Evolutionary conservation across 768 basidiomycete genomes (phyloP).

Genomic region (Boletales sp.): DNA sequence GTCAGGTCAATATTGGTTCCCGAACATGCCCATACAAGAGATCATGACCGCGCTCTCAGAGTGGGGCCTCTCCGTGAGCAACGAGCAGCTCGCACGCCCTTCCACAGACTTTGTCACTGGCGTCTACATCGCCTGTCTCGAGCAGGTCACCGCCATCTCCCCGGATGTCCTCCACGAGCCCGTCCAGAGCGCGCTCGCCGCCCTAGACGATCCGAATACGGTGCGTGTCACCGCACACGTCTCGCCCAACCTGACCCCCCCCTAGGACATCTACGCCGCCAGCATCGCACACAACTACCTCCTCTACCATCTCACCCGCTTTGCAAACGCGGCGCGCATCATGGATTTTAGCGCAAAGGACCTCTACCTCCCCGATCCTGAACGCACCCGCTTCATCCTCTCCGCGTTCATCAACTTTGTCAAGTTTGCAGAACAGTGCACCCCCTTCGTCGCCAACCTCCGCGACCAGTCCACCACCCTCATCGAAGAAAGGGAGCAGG

Average conservation of each 20-base stretch:
- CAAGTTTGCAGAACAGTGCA: constrained; percentile 80
- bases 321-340: constrained; percentile 70
- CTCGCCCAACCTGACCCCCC: neutral
- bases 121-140: constrained; percentile 68
- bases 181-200: constrained; percentile 49
- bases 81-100: constrained; percentile 66
- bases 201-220: constrained; percentile 49
- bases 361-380: constrained; percentile 64
- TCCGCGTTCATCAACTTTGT: constrained; percentile 93
- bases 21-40: constrained; percentile 60
- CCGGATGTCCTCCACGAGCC: constrained; percentile 58
- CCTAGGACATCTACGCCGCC: constrained; percentile 62
- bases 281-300: constrained; percentile 62
- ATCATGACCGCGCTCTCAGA: constrained; percentile 61
- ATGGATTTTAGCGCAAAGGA: constrained; percentile 78
- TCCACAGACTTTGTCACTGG: constrained; percentile 66
- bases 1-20: constrained; percentile 52
- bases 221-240: constrained; percentile 33
- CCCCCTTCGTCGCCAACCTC: constrained; percentile 57
- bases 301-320: constrained; percentile 69
- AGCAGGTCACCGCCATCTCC: constrained; percentile 64
- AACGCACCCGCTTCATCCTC: constrained; percentile 71
- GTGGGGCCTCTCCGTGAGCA: constrained; percentile 66
- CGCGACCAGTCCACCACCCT: constrained; percentile 56
- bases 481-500: constrained; percentile 59